Evolutionary conservation across 1,139 yeast genomes (phyloP), one percentile per base, ranked within the genome.

Genomic region (Wickerhamiella infanticola): DNA sequence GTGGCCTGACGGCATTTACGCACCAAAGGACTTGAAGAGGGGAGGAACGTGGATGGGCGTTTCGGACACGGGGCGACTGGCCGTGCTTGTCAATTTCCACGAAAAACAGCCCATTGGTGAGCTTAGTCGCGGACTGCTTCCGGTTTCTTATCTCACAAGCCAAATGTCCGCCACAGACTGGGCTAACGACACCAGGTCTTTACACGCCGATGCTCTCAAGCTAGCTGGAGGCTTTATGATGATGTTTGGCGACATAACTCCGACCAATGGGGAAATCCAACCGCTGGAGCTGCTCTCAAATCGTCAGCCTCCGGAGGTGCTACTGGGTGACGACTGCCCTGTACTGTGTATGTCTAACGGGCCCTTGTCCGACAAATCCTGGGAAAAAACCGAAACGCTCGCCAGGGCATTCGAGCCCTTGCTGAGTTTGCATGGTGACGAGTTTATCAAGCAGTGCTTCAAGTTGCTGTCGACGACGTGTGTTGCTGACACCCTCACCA

Each of bases 31-130:
- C 61, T 60, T 81, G 53, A 86, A 80, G 1, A 65, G 90, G 45
- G 64, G 68, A 0, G 97, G 98, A 0, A 83, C 96, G 0, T 90
- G 98, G 98, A 75, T 85, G 2, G 96, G 95, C 0, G 72, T 81
- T 2, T 73, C 77, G 42, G 66, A 66, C 33, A 61, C 58, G 3
- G 93, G 93, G 27, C 71, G 74, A 48, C 51, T 88, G 2, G 83
- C 94, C 0, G 81, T 81, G 2, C 67, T 90, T 40, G 77, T 90
- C 24, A 90, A 90, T 59, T 79, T 74, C 56, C 66, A 60, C 41
- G 84, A 58, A 79, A 74, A 57, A 3, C 24, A 9, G 13, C 35
- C 35, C 5, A 25, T 13, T n/a, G 27, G 41, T 55, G 26, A 37
- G 4, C 23, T 29, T 3, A 38, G 33, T 29, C 41, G 37, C 23